These are phyloP conservation scores for Aspergillus novofumigatus DNA, from an alignment of 2,329 filamentous ascomycete species.

Conservation along the genomic window DNA sequence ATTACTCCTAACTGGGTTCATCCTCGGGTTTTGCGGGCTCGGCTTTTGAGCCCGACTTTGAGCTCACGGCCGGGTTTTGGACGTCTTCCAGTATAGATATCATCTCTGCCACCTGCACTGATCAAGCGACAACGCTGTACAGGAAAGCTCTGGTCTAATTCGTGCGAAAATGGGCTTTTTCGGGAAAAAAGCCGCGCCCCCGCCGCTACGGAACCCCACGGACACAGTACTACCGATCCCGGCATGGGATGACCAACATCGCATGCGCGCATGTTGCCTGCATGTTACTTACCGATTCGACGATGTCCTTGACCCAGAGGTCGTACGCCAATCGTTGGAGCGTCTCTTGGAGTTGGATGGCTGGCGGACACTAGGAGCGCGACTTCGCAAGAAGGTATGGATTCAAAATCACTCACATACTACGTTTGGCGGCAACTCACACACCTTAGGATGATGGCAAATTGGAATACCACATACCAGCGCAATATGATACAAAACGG, in stretches of 20 bases:
- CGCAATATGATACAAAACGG: conserved; percentile 29
- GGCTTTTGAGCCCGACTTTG: too few relatives aligned
- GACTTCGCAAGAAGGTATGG: conserved; percentile 36
- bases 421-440: not conserved
- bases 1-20: too few relatives aligned
- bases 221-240: too few relatives aligned
- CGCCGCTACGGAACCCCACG: too few relatives aligned
- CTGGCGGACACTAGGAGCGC: conserved; percentile 45
- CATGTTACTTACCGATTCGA: conserved; percentile 38
- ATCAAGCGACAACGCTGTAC: too few relatives aligned
- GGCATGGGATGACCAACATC: not conserved
- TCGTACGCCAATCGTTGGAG: conserved; percentile 33
- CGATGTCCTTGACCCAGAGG: conserved; percentile 42
- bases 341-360: conserved; percentile 38
- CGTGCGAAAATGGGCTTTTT: too few relatives aligned
- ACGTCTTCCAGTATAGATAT: too few relatives aligned
- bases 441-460: conserved; percentile 15
- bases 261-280: not conserved
- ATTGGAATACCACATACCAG: conserved; percentile 42
- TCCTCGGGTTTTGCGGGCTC: too few relatives aligned
- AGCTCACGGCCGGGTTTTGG: too few relatives aligned
- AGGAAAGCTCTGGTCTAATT: too few relatives aligned
- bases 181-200: too few relatives aligned
- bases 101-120: too few relatives aligned
- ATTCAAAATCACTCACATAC: not conserved